Evolutionary conservation across 768 basidiomycete genomes (phyloP).

Genomic region (Suillus tomentosus): DNA sequence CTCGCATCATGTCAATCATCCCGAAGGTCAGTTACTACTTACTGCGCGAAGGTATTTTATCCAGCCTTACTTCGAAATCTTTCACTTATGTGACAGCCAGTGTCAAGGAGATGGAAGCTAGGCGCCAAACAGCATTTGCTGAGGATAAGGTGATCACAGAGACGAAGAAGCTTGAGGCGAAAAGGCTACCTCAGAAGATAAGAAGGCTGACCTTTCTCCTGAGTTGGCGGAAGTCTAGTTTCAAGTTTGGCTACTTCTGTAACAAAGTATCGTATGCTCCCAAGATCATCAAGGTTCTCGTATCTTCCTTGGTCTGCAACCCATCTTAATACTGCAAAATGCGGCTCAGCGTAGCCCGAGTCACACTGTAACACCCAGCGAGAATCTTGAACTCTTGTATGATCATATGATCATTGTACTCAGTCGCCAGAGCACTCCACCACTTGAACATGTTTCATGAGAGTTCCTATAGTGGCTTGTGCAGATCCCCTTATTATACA

Average conservation of each 20-base stretch:
- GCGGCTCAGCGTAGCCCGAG: conserved; percentile 21
- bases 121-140: conserved; percentile 69
- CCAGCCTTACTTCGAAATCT: conserved; percentile 14
- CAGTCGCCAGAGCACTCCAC: conserved; percentile 89
- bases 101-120: conserved; percentile 79
- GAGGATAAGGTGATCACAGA: conserved; percentile 69
- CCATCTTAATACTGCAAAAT: conserved; percentile 39
- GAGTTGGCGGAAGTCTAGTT: conserved; percentile 32
- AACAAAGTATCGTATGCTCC: conserved; percentile 27
- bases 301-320: conserved; percentile 39
- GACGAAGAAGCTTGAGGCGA: conserved; percentile 61
- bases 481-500: neutral
- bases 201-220: conserved; percentile 34
- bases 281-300: conserved; percentile 43
- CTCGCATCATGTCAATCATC: conserved; percentile 59
- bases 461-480: neutral
- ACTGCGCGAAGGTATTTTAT: conserved; percentile 82
- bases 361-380: conserved; percentile 26
- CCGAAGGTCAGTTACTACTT: conserved; percentile 68
- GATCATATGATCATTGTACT: conserved; percentile 57
- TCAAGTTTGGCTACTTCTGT: conserved; percentile 26
- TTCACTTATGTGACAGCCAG: conserved; percentile 47
- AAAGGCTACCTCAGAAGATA: conserved; percentile 62
- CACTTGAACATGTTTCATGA: conserved; percentile 63
- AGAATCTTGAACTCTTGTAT: conserved; percentile 92